These are phyloP conservation scores for Monosporascus sp. DNA, from an alignment of 2,329 filamentous ascomycete species.

Conservation along the genomic window DNA sequence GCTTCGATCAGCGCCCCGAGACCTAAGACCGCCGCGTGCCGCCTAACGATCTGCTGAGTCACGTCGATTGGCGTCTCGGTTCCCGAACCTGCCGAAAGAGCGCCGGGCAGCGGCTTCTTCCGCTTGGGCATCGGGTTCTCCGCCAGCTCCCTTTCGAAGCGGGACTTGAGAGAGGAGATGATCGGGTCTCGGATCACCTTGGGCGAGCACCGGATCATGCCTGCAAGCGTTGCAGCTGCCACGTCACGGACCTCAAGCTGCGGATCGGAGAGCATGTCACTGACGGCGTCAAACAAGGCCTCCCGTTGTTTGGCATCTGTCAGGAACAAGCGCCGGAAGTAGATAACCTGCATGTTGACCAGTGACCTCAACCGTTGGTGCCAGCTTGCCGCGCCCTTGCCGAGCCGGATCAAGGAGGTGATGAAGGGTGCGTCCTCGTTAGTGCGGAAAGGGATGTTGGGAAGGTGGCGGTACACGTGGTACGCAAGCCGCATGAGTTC, in stretches of 20 bases:
- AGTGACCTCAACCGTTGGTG: slow-evolving; percentile 91
- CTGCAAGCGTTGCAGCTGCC: slow-evolving; percentile 86
- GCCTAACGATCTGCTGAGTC: slow-evolving; percentile 71
- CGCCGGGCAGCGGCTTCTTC: slow-evolving; percentile 35
- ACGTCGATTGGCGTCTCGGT: slow-evolving; percentile 66
- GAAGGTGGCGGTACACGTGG: slow-evolving; percentile 92
- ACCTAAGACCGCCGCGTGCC: slow-evolving; percentile 88
- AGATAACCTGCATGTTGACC: slow-evolving; percentile 98
- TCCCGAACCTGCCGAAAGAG: slow-evolving; percentile 27
- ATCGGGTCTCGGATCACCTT: slow-evolving; percentile 70
- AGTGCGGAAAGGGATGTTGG: slow-evolving; percentile 86
- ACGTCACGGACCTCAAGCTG: slow-evolving; percentile 93
- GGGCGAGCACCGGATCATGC: slow-evolving; percentile 97
- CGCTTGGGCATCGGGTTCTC: slow-evolving; percentile 84
- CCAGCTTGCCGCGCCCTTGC: slow-evolving; percentile 80
- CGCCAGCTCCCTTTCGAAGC: slow-evolving; percentile 73
- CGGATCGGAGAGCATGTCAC: slow-evolving; percentile 84
- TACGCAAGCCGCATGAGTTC: slow-evolving; percentile 93
- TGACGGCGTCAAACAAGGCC: slow-evolving; percentile 84
- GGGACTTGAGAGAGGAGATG: slow-evolving; percentile 67
- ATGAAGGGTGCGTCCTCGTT: slow-evolving; percentile 85
- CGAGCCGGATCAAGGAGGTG: slow-evolving; percentile 79
- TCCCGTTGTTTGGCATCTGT: slow-evolving; percentile 70
- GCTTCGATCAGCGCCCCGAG: slow-evolving; percentile 88
- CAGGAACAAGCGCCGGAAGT: slow-evolving; percentile 92